Percentiles rank a stretch among this genome's conserved stretches.
These are phyloP conservation scores for Marasmius tenuissimus DNA, from an alignment of 1,284 basidiomycete genomes.

Conservation along the genomic window DNA sequence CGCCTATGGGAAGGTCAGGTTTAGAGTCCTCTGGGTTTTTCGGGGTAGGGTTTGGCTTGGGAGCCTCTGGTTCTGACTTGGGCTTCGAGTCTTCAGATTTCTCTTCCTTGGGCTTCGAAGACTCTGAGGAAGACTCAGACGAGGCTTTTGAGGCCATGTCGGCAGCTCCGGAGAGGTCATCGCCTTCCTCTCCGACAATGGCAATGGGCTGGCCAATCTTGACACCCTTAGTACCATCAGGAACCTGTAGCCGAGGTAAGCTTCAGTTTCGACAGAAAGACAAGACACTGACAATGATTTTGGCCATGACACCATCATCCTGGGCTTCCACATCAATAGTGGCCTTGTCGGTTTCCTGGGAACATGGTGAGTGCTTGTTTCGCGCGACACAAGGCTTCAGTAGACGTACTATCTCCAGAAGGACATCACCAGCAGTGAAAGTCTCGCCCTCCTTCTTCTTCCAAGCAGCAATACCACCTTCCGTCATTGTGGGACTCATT, in stretches of 20 bases:
- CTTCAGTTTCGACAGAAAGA: neutral
- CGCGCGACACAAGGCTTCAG: constrained; percentile 5
- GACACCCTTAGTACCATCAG: constrained; percentile 86
- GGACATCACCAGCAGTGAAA: constrained; percentile 89
- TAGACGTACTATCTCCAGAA: constrained; percentile 84
- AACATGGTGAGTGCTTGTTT: constrained; percentile 14
- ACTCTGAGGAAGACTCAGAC: constrained; percentile 31
- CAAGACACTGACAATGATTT: constrained; percentile 68
- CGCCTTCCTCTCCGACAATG: constrained; percentile 90
- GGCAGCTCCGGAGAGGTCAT: constrained; percentile 84
- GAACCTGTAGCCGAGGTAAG: constrained; percentile 45
- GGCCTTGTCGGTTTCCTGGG: constrained; percentile 97
- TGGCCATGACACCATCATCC: constrained; percentile 94
- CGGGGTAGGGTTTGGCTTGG: constrained; percentile 24
- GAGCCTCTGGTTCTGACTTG: constrained; percentile 13
- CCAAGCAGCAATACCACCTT: constrained; percentile 97
- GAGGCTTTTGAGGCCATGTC: constrained; percentile 72
- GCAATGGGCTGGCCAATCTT: constrained; percentile 87
- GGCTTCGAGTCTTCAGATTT: constrained; percentile 26
- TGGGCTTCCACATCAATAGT: constrained; percentile 99
- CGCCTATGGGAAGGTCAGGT: constrained; percentile 61
- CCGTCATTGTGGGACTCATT: constrained; percentile 99
- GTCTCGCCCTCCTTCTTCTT: constrained; percentile 95
- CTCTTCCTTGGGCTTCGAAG: constrained; percentile 43
- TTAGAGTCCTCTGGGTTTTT: constrained; percentile 38